Evolutionary conservation across 768 basidiomycete genomes (phyloP), one percentile per base, ranked within the genome.

Genomic region (Termitomyces sp.): DNA sequence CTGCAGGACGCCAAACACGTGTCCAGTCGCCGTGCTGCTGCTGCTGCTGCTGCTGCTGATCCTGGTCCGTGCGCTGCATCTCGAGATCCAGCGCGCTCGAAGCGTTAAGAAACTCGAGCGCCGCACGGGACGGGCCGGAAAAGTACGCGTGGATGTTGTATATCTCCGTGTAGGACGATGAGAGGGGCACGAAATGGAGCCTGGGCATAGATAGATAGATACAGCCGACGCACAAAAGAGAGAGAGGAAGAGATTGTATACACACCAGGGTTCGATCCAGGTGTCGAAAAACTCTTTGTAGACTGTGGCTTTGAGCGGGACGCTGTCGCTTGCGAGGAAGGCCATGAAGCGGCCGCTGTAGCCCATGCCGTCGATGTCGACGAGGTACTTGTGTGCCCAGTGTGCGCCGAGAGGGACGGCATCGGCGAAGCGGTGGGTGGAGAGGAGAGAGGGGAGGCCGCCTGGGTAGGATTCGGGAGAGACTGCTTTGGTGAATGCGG

Each of bases 131-230:
- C 1, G 91, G 83, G 0, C 96, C 95, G 0, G 91, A 93, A 75
- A 98, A 98, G 77, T 87, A 99, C 2, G 92, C 82, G 64, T 91
- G 84, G 54, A 98, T 82, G 67, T 98, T 95, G 75, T 98, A 97
- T 51, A 99, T 85, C 71, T 99, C 96, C 45, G 79, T 73, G 71
- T 98, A 98, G 3, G 85, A 79, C 41, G 87, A 78, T 0, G 94
- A 94, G 35, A 99, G 72, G 0, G 96, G 96, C 62, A 99, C 95
- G 67, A 83, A 99, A 72, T 99, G 96, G 26, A 98, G 78, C 95
- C 93, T 33, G 30, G n/a, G n/a, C n/a, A n/a, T n/a, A n/a, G n/a
- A n/a, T n/a, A n/a, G n/a, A n/a, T 8, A 30, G 30, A 5, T 30
- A 30, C 30, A 30, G 30, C 8, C 8, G 30, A 8, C 30, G 30